phyloP scores from a whole-genome alignment of 225 moss, liverwort and hornwort genomes.

The Sphagnum contortum region DNA sequence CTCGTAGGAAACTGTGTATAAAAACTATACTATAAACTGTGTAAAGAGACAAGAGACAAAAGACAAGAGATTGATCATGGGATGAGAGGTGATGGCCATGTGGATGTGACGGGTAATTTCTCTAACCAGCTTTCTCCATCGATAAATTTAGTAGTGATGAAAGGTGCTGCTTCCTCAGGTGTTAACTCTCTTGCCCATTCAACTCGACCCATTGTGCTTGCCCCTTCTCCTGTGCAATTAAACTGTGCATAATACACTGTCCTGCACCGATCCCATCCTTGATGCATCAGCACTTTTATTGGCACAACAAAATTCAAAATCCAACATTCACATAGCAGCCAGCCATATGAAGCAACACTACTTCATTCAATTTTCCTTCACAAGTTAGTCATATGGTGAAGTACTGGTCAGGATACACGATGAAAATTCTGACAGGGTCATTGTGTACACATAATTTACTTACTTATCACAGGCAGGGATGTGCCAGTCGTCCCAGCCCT shows the following conservation, averaged over 20 bases:
- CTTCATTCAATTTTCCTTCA: too few relatives aligned
- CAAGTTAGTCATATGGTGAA: too few relatives aligned
- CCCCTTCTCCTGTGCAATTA: conserved; percentile 33
- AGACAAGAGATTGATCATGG: too few relatives aligned
- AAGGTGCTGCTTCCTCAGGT: conserved; percentile 15
- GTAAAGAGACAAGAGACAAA: too few relatives aligned
- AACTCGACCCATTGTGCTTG: conserved; percentile 15
- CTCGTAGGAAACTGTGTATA: too few relatives aligned
- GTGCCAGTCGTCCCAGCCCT: conserved; percentile 42
- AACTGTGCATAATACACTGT: conserved; percentile 32
- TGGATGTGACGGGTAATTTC: too few relatives aligned
- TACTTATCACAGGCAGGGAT: conserved; percentile 28
- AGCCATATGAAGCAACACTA: too few relatives aligned
- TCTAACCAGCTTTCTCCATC: conserved; percentile 26
- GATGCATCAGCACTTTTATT: too few relatives aligned
- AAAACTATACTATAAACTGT: too few relatives aligned
- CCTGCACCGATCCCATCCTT: conserved; percentile 2
- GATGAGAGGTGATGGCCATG: too few relatives aligned
- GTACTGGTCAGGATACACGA: not conserved
- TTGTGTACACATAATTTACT: not conserved
- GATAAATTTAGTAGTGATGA: conserved; percentile 21
- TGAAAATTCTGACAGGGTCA: not conserved
- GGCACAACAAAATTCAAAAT: too few relatives aligned
- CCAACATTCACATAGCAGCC: too few relatives aligned
- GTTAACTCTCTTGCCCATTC: conserved; percentile 23